Evolutionary conservation across 768 basidiomycete species (phyloP).

Genomic region (Cyathus striatus): DNA sequence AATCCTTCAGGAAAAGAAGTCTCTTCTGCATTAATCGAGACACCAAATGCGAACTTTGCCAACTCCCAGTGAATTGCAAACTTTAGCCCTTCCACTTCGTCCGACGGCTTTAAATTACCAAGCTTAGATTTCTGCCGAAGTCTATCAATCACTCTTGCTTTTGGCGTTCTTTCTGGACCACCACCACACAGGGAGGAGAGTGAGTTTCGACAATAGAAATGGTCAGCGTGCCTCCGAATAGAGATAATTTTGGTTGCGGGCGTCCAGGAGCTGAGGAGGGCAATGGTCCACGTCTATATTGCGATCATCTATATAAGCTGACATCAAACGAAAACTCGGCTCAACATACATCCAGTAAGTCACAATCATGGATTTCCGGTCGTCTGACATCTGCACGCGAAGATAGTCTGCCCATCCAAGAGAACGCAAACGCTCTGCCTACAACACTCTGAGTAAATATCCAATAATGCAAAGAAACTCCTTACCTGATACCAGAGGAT

Average conservation of each 20-base stretch:
- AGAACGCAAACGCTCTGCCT: constrained; percentile 74
- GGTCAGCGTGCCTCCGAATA: constrained; percentile 66
- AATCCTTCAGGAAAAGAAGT: constrained; percentile 32
- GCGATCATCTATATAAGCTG: too few relatives aligned
- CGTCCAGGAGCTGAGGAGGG: constrained; percentile 22
- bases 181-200: constrained; percentile 27
- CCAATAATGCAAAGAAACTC: neutral
- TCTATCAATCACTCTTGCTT: constrained; percentile 50
- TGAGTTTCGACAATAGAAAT: constrained; percentile 63
- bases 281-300: too few relatives aligned
- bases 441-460: constrained; percentile 1
- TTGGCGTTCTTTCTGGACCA: constrained; percentile 49
- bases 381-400: constrained; percentile 60
- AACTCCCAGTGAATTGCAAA: constrained; percentile 81
- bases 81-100: constrained; percentile 65
- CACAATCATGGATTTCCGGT: constrained; percentile 62
- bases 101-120: constrained; percentile 51
- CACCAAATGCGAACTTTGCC: constrained; percentile 59
- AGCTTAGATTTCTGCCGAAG: constrained; percentile 64
- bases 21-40: constrained; percentile 46
- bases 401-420: constrained; percentile 84
- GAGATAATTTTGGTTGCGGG: constrained; percentile 43
- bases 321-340: constrained; percentile 14
- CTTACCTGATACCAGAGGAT: constrained; percentile 74
- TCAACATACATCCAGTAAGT: constrained; percentile 95